Percentiles rank a stretch among this genome's conserved stretches.
Evolutionary conservation across 305 asterid species (phyloP).

Genomic region (Ajuga reptans): DNA sequence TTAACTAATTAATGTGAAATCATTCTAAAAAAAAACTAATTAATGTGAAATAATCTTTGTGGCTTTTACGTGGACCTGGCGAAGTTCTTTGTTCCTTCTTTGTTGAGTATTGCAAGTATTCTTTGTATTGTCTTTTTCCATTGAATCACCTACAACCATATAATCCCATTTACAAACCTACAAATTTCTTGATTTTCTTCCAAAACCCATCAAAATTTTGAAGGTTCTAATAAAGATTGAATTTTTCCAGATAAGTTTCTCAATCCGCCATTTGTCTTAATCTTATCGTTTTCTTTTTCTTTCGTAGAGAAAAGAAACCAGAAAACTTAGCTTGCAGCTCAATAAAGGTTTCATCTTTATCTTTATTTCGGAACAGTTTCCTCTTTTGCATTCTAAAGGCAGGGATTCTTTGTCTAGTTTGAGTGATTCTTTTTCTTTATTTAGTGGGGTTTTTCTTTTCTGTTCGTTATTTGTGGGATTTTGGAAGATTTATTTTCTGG

Average conservation of each 20-base stretch:
- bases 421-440: not conserved
- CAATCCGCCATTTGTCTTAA: slow-evolving; percentile 12
- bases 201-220: slow-evolving; percentile 27
- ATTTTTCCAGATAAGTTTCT: slow-evolving; percentile 34
- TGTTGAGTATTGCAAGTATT: slow-evolving; percentile 4
- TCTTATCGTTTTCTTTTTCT: slow-evolving; percentile 12
- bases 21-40: too few species aligned
- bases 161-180: slow-evolving; percentile 27
- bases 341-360: slow-evolving; percentile 30
- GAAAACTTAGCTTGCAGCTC: slow-evolving; percentile 33
- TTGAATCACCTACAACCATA: slow-evolving; percentile 26
- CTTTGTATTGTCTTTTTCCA: slow-evolving; percentile 24
- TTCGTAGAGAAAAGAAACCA: slow-evolving; percentile 8
- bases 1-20: not conserved
- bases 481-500: slow-evolving; percentile 18
- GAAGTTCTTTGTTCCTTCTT: slow-evolving; percentile 23
- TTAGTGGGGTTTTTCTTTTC: slow-evolving; percentile 10
- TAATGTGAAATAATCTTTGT: slow-evolving; percentile 15
- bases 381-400: slow-evolving; percentile 29
- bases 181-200: slow-evolving; percentile 26
- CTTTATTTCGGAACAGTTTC: slow-evolving; percentile 8
- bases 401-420: not conserved
- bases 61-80: slow-evolving; percentile 36
- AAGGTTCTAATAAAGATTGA: slow-evolving; percentile 38
- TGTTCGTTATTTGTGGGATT: slow-evolving; percentile 17